Evolutionary conservation across 148 eudicot species (phyloP).

Genomic region (Dysphania ambrosioides): DNA sequence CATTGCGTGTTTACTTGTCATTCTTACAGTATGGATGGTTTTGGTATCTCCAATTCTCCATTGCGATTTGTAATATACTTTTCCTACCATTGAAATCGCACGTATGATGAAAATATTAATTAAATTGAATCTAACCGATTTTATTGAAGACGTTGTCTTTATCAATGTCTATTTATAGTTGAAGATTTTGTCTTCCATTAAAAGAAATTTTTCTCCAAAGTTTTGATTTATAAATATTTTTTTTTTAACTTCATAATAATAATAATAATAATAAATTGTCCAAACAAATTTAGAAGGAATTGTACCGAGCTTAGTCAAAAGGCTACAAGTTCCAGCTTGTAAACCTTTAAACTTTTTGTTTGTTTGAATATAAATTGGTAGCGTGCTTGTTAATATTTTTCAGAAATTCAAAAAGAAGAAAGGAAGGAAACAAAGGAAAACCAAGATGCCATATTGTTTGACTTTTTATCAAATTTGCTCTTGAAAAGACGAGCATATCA

Average conservation of each 20-base stretch:
- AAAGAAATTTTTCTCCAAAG: not conserved
- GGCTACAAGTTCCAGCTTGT: not conserved
- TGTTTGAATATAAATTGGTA: not conserved
- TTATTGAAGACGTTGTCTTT: too few relatives aligned
- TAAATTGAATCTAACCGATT: not conserved
- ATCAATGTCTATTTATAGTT: not conserved
- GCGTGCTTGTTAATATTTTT: constrained; percentile 27
- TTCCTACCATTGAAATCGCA: too few relatives aligned
- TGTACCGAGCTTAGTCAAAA: too few relatives aligned
- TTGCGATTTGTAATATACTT: not conserved
- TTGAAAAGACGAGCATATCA: constrained; percentile 28
- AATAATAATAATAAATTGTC: not conserved
- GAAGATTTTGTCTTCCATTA: not conserved
- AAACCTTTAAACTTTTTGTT: constrained; percentile 6
- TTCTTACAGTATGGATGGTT: not conserved
- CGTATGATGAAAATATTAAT: not conserved
- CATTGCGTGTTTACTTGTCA: not conserved
- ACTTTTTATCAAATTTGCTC: constrained; percentile 16
- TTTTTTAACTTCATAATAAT: not conserved
- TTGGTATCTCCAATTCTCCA: not conserved
- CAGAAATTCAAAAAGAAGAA: not conserved
- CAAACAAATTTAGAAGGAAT: too few relatives aligned
- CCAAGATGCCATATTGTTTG: constrained; percentile 18
- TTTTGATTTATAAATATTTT: too few relatives aligned
- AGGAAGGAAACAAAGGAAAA: not conserved